phyloP scores from a whole-genome alignment of 768 basidiomycete genomes.

The Collybiopsis confluens region DNA sequence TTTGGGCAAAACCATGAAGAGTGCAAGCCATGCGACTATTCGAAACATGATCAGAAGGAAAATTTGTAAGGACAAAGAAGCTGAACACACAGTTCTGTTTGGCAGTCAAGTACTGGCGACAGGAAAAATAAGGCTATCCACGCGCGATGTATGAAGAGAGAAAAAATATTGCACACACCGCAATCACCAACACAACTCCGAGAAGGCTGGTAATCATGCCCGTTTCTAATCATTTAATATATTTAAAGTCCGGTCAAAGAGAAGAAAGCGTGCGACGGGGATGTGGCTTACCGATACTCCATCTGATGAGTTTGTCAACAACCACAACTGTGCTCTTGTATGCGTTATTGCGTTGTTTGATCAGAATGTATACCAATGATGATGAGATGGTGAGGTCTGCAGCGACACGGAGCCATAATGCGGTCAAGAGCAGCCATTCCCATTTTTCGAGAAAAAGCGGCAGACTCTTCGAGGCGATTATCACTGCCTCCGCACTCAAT shows the following conservation, averaged over 20 bases:
- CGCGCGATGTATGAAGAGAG: background rate
- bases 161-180: background rate
- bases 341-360: background rate
- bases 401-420: slow-evolving; percentile 2
- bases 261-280: background rate
- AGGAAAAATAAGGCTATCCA: background rate
- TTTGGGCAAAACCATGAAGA: slow-evolving; percentile 7
- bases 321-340: slow-evolving; percentile 5
- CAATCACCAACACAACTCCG: background rate
- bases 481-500: background rate
- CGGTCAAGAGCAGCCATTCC: slow-evolving; percentile 6
- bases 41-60: background rate
- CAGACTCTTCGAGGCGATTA: background rate
- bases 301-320: slow-evolving; percentile 1
- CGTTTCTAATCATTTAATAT: slow-evolving; percentile 5
- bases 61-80: background rate
- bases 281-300: background rate
- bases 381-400: slow-evolving; percentile 2
- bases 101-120: background rate
- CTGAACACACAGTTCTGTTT: slow-evolving; percentile 1
- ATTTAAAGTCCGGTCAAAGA: background rate
- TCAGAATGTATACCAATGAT: slow-evolving; percentile 1
- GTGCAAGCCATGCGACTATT: slow-evolving; percentile 5
- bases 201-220: slow-evolving; percentile 4
- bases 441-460: slow-evolving; percentile 1